Conservation (phyloP, 2,329 filamentous ascomycete genomes). For the Dothistroma septosporum region DNA sequence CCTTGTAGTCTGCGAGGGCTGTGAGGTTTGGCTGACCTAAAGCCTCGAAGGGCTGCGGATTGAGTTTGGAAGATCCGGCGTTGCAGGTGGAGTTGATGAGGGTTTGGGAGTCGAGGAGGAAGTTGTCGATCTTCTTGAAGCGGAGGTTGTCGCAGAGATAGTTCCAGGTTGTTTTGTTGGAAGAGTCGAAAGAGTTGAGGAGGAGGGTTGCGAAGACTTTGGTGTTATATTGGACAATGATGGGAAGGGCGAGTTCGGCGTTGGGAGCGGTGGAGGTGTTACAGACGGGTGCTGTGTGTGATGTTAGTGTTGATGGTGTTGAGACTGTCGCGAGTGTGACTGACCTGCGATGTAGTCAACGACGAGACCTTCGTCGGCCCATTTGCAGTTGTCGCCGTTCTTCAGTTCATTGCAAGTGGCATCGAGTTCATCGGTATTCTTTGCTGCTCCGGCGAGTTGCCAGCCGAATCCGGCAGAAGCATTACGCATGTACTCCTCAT, state of each 20-base stretch:
- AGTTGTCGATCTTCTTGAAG: constrained; percentile 21
- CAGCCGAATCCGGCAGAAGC: constrained; percentile 29
- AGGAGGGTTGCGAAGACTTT: constrained; percentile 25
- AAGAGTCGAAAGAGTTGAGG: constrained; percentile 21
- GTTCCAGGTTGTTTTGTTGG: constrained; percentile 14
- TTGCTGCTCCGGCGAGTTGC: constrained; percentile 28
- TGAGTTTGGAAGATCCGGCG: constrained; percentile 2
- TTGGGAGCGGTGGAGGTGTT: constrained; percentile 13
- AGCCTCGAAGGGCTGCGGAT: constrained; percentile 14
- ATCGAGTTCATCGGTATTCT: constrained; percentile 20
- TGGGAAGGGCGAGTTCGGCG: constrained; percentile 18
- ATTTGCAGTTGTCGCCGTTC: constrained; percentile 18
- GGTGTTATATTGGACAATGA: constrained; percentile 22
- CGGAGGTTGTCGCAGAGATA: constrained; percentile 29
- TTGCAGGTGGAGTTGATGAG: constrained; percentile 24
- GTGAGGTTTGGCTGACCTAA: constrained; percentile 7
- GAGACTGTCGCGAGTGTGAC: background rate
- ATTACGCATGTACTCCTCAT: background rate
- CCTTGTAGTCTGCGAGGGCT: constrained; percentile 16
- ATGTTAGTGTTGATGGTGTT: background rate
- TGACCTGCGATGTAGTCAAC: constrained; percentile 17
- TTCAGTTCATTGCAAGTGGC: constrained; percentile 22
- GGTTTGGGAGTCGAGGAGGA: constrained; percentile 20
- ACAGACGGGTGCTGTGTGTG: constrained; percentile 20
- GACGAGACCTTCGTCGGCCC: constrained; percentile 21